phyloP scores from a whole-genome alignment of 371 early-diverging fungal genomes.

The Rhizopus delemar region DNA sequence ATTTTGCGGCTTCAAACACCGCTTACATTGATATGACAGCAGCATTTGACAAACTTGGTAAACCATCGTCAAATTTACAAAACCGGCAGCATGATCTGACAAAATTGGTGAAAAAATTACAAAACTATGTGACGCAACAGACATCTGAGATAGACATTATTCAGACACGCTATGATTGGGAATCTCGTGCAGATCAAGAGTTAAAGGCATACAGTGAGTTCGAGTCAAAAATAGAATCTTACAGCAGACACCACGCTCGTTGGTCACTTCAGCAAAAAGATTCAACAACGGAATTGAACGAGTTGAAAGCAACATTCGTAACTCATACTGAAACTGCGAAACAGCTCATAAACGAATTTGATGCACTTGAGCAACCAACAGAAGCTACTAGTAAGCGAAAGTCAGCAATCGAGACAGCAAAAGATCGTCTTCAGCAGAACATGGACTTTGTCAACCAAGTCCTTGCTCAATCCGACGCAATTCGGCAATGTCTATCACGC shows the following conservation, averaged over 20 bases:
- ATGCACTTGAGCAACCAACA: conserved; percentile 2
- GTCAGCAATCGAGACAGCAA: conserved; percentile 3
- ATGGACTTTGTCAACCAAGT: conserved; percentile 17
- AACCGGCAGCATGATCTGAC: conserved; percentile 3
- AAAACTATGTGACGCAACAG: conserved; percentile 12
- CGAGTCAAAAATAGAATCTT: conserved; percentile 19
- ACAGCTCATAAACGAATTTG: not conserved
- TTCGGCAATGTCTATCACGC: conserved; percentile 4
- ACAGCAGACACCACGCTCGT: conserved; percentile 24
- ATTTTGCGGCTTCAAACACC: not conserved
- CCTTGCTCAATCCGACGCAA: conserved; percentile 6
- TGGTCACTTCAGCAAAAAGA: conserved; percentile 15
- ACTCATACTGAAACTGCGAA: not conserved
- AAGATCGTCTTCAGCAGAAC: conserved; percentile 8
- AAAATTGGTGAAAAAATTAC: conserved; percentile 9
- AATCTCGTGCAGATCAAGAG: conserved; percentile 14
- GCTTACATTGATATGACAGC: conserved; percentile 6
- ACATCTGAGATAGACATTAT: conserved; percentile 18
- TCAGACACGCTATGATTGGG: conserved; percentile 22
- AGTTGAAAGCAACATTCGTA: not conserved
- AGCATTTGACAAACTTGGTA: not conserved
- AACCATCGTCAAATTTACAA: not conserved
- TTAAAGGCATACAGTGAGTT: conserved; percentile 12
- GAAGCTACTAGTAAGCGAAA: conserved; percentile 10
- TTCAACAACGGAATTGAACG: too few relatives aligned